Conservation (phyloP, 768 basidiomycete genomes). For the Leccinellum rugosiceps region DNA sequence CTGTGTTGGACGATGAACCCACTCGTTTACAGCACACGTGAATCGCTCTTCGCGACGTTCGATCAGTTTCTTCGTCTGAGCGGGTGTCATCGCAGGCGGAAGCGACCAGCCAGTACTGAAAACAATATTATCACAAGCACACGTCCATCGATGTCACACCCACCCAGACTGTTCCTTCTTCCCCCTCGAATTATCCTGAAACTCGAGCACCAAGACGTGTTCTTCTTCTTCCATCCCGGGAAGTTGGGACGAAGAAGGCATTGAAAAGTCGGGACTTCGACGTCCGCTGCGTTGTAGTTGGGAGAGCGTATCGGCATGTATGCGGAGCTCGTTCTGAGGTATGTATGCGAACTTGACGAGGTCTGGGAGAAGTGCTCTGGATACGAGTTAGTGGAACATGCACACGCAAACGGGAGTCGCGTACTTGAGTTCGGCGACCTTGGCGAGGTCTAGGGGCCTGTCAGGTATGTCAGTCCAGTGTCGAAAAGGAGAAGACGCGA, state of each 20-base stretch:
- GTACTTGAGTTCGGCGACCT: slow-evolving; percentile 84
- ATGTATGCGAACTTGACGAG: slow-evolving; percentile 82
- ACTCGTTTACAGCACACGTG: slow-evolving; percentile 67
- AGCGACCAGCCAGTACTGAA: slow-evolving; percentile 20
- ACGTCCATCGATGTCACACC: not conserved
- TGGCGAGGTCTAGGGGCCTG: slow-evolving; percentile 75
- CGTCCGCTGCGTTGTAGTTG: slow-evolving; percentile 26
- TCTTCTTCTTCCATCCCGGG: slow-evolving; percentile 35
- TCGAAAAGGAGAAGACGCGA: not conserved
- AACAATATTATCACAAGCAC: not conserved
- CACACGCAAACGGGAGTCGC: not conserved
- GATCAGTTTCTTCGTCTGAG: slow-evolving; percentile 64
- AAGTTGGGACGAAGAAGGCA: slow-evolving; percentile 28
- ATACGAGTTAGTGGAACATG: not conserved
- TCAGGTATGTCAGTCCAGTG: not conserved
- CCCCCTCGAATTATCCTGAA: slow-evolving; percentile 44
- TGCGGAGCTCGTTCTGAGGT: slow-evolving; percentile 55
- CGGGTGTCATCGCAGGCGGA: slow-evolving; percentile 45
- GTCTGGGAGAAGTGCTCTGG: slow-evolving; percentile 77
- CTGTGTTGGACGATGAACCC: slow-evolving; percentile 12
- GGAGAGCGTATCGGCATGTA: slow-evolving; percentile 40
- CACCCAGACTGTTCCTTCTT: slow-evolving; percentile 30
- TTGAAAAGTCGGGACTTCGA: slow-evolving; percentile 41
- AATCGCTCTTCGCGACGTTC: slow-evolving; percentile 69
- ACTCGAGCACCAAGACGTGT: slow-evolving; percentile 50